Conservation (phyloP, 306 rosid genomes). For the Hippophae tibetana region DNA sequence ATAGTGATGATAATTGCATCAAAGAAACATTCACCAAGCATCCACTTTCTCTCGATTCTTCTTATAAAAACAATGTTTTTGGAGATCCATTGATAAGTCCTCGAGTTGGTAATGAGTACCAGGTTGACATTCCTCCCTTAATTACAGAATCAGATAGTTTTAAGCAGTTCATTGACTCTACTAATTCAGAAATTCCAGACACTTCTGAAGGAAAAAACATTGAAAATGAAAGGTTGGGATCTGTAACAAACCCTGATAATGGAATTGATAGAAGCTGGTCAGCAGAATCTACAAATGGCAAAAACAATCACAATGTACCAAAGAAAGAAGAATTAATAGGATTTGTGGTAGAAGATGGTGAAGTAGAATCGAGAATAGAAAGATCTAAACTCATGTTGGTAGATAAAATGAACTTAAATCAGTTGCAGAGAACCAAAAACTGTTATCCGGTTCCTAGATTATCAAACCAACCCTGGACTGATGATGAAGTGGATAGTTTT, state of each 20-base stretch:
- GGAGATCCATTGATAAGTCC: conserved; percentile 39
- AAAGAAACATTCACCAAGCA: conserved; percentile 24
- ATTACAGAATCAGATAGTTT: conserved; percentile 28
- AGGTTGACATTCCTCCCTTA: conserved; percentile 51
- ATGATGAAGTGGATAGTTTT: conserved; percentile 48
- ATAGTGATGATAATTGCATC: conserved; percentile 24
- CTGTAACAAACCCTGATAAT: conserved; percentile 21
- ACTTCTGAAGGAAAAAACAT: conserved; percentile 18
- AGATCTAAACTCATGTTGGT: conserved; percentile 11
- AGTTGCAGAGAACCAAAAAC: conserved; percentile 14
- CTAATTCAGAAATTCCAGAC: conserved; percentile 26
- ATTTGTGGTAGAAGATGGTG: conserved; percentile 16
- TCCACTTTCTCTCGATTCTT: conserved; percentile 35
- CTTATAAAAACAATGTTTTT: conserved; percentile 27
- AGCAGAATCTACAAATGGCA: conserved; percentile 20
- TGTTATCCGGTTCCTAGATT: conserved; percentile 29
- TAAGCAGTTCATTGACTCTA: conserved; percentile 29
- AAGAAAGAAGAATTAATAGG: conserved; percentile 20
- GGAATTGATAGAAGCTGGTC: conserved; percentile 13
- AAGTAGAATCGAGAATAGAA: conserved; percentile 13
- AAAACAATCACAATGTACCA: conserved; percentile 12
- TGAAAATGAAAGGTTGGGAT: conserved; percentile 20
- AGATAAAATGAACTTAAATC: conserved; percentile 16
- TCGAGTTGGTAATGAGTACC: conserved; percentile 54
- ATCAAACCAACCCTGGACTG: conserved; percentile 44